A percentile compares a stretch with the other conserved stretches of the same genome.
These are phyloP conservation scores for Trapa incisa DNA, from an alignment of 345 rosid genomes.

Conservation along the genomic window DNA sequence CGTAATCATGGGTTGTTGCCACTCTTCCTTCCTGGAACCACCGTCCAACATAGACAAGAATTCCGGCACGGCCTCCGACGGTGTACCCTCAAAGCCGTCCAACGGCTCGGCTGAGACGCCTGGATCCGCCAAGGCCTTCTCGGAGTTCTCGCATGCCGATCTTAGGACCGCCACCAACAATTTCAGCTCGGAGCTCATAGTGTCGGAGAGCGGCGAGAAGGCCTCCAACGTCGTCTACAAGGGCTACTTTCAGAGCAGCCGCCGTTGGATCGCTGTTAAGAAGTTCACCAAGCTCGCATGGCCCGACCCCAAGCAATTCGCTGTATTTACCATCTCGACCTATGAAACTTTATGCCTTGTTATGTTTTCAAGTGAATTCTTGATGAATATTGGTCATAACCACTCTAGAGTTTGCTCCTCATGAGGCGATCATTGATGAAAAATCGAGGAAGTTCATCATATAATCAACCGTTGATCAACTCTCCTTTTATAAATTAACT, in stretches of 20 bases:
- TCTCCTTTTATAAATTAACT: not conserved
- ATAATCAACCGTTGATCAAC: not conserved
- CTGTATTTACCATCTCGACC: constrained; percentile 22
- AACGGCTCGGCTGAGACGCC: constrained; percentile 18
- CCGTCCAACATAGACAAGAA: constrained; percentile 14
- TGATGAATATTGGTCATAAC: not conserved
- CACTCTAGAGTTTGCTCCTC: not conserved
- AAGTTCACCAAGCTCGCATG: constrained; percentile 62
- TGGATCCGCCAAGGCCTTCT: constrained; percentile 27
- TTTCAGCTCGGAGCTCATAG: constrained; percentile 58
- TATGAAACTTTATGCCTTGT: not conserved
- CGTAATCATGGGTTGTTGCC: constrained; percentile 53
- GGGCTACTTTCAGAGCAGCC: constrained; percentile 44
- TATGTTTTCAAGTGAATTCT: not conserved
- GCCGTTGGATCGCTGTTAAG: constrained; percentile 70
- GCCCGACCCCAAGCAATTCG: constrained; percentile 88
- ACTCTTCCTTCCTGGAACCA: constrained; percentile 28
- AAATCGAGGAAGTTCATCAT: not conserved
- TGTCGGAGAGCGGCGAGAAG: constrained; percentile 66
- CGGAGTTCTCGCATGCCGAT: constrained; percentile 63
- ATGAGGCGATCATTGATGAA: not conserved
- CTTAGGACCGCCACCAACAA: constrained; percentile 73
- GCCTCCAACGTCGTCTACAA: constrained; percentile 72
- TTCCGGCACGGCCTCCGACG: constrained; percentile 5
- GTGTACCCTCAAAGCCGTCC: constrained; percentile 12